phyloP scores from a whole-genome alignment of 2,329 filamentous ascomycete species.

The Aureobasidium subglaciale region DNA sequence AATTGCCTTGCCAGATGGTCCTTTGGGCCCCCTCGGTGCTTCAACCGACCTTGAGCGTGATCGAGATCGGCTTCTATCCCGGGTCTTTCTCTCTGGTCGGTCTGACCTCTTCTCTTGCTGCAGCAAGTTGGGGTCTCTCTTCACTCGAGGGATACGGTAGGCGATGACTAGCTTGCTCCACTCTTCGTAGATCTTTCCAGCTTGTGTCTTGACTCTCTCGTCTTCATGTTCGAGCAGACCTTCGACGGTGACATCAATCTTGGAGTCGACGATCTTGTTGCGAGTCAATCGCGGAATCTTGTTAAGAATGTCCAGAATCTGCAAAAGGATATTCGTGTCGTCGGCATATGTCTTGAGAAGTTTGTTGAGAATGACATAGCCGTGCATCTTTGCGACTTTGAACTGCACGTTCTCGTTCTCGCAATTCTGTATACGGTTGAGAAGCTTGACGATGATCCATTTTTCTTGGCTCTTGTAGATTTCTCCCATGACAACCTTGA shows the following conservation, averaged over 20 bases:
- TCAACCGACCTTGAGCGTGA: conserved; percentile 43
- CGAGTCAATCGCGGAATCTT: conserved; percentile 83
- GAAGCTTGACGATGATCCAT: conserved; percentile 95
- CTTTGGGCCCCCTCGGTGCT: conserved; percentile 26
- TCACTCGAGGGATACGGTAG: conserved; percentile 88
- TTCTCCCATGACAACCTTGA: conserved; percentile 91
- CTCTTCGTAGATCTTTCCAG: conserved; percentile 64
- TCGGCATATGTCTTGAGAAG: conserved; percentile 77
- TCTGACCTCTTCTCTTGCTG: conserved; percentile 53
- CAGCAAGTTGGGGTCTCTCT: conserved; percentile 61
- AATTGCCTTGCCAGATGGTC: not conserved
- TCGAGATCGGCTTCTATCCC: conserved; percentile 40
- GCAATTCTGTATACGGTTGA: conserved; percentile 79
- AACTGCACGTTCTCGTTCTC: conserved; percentile 82
- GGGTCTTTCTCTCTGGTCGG: conserved; percentile 54
- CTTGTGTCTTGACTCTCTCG: conserved; percentile 64
- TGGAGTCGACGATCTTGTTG: conserved; percentile 95
- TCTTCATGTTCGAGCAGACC: conserved; percentile 59
- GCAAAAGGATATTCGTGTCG: conserved; percentile 83
- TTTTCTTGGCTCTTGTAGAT: conserved; percentile 98
- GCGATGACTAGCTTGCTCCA: conserved; percentile 88
- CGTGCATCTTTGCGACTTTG: conserved; percentile 90
- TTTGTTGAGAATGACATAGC: conserved; percentile 88
- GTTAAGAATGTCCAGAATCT: conserved; percentile 83
- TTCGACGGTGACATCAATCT: conserved; percentile 78